These are phyloP conservation scores for Apostasia shenzhenica DNA, from an alignment of 106 monocot species.

Conservation along the genomic window DNA sequence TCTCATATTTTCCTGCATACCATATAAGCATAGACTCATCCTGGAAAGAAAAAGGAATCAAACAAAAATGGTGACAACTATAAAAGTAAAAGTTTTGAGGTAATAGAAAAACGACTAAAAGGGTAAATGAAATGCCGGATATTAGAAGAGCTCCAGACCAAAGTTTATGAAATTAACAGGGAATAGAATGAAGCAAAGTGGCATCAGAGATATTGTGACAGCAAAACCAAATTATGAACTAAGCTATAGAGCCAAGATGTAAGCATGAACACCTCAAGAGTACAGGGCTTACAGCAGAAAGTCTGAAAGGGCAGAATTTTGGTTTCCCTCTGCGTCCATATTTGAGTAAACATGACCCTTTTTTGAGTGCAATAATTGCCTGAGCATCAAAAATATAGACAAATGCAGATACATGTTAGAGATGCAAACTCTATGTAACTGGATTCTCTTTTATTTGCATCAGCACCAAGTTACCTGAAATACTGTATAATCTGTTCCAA, in stretches of 20 bases:
- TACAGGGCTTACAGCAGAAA: conserved; percentile 48
- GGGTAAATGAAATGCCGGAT: background rate
- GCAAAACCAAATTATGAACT: background rate
- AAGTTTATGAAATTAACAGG: background rate
- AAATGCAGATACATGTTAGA: too few species aligned
- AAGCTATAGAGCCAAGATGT: background rate
- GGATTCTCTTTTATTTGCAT: too few species aligned
- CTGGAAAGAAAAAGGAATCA: conserved; percentile 19
- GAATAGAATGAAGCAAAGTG: background rate
- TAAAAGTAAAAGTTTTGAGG: background rate
- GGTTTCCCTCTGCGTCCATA: conserved; percentile 49
- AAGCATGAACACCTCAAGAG: background rate
- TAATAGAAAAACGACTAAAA: background rate
- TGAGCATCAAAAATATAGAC: background rate
- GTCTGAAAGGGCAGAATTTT: conserved; percentile 76
- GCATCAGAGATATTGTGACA: background rate
- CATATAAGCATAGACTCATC: conserved; percentile 58
- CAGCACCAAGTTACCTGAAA: too few species aligned
- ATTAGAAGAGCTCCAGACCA: background rate
- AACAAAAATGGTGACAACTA: background rate
- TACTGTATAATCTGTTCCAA: too few species aligned
- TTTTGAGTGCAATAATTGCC: conserved; percentile 8
- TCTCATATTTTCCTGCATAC: conserved; percentile 67
- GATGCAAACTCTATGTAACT: too few species aligned
- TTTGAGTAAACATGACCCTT: conserved; percentile 12